Evolutionary conservation across 2,329 filamentous ascomycete genomes (phyloP), one percentile per base, ranked within the genome.

Genomic region (Achaetomium macrosporum): DNA sequence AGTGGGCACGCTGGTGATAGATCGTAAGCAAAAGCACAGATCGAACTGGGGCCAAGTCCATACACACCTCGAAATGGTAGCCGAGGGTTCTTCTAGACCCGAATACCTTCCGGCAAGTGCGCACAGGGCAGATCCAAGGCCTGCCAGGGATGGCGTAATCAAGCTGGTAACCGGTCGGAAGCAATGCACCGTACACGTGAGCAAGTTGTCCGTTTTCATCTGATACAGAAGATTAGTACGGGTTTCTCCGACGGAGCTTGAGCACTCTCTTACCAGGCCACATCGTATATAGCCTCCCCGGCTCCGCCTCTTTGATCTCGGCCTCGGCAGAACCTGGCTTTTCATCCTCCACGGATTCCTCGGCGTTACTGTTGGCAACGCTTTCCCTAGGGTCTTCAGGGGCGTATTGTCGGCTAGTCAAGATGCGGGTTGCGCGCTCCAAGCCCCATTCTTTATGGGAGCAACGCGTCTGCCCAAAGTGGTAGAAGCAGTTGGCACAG

Each of bases 401-500:
- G 25, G 25, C 4, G n/a, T 16, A 13, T 8, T 2, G 10, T 13
- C 49, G 12, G 5, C 17, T 36, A 30, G 15, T 17, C 16, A 54
- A 20, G 8, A 60, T 56, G 12, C 12, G 37, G 10, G 19, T 42
- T n/a, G 50, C 47, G n/a, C 58, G 51, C 39, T 54, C 30, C 12
- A 2, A 25, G 1, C 59, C 57, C 41, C 41, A 54, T 0, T 25
- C 10, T 35, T 56, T 60, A 29, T 63, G 45, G 12, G 51, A 55
- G 51, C 66, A 68, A 5, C 56, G 48, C 0, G 54, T 52, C n/a
- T 64, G 57, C 2, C 56, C 44, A 33, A 33, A 57, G 33, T 66
- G 63, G 42, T 68, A 67, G 30, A 63, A 58, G 44, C 66, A 68
- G 45, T 66, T 68, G 30, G 63, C 64, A 15, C 66, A 68, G 39